phyloP scores from a whole-genome alignment of 805 yeast genomes.

The Metschnikowia drakensbergensis region DNA sequence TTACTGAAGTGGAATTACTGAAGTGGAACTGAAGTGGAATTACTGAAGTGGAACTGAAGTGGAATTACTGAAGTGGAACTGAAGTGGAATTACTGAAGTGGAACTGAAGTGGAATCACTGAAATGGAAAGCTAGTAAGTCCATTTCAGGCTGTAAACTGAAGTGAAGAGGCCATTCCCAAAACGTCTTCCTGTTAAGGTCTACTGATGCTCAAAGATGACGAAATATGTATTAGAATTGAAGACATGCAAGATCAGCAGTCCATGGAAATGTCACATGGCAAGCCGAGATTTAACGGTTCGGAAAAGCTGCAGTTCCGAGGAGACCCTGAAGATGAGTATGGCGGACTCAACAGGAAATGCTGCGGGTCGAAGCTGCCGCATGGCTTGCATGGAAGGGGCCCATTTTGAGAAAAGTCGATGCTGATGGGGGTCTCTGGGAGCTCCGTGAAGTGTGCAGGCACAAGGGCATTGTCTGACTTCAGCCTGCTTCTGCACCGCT shows the following conservation, averaged over 20 bases:
- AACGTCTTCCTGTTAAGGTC: background rate
- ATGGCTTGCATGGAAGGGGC: background rate
- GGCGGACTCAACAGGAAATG: slow-evolving; percentile 1
- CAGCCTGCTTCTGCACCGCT: background rate
- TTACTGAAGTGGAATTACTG: too few species aligned
- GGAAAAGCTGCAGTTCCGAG: background rate
- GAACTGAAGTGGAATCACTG: too few species aligned
- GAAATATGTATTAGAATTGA: background rate
- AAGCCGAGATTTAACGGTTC: background rate
- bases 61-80: too few species aligned
- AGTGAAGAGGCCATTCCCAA: too few species aligned
- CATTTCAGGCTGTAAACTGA: too few species aligned
- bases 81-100: too few species aligned
- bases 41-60: too few species aligned
- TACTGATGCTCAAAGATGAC: background rate
- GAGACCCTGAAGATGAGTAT: background rate
- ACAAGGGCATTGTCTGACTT: background rate
- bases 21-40: too few species aligned
- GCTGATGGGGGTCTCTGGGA: slow-evolving; percentile 19
- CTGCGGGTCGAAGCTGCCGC: background rate
- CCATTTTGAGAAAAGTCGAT: background rate
- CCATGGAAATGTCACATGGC: background rate
- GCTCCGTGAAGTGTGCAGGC: background rate
- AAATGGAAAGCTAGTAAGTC: too few species aligned
- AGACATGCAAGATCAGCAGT: background rate